phyloP scores from a whole-genome alignment of 805 yeast genomes.

The Wickerhamiella sorbophila region DNA sequence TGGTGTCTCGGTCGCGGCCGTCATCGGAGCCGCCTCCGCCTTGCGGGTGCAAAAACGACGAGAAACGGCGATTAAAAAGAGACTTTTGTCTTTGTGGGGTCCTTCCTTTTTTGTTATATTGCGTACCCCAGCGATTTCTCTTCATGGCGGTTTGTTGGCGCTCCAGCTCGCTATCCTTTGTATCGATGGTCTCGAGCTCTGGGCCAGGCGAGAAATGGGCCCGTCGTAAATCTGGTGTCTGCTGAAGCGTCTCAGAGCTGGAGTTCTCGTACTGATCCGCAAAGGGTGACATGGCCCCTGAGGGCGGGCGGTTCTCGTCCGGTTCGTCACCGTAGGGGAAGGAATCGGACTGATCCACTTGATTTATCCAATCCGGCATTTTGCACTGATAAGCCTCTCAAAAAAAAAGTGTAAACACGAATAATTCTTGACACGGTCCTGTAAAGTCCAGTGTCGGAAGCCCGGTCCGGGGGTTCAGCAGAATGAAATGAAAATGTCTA shows the following conservation, averaged over 20 bases:
- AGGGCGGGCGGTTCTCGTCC: slow-evolving; percentile 4
- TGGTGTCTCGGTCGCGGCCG: neutral
- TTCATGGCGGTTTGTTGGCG: slow-evolving; percentile 7
- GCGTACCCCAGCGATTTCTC: slow-evolving; percentile 5
- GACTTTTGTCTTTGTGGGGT: neutral
- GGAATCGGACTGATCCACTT: slow-evolving; percentile 11
- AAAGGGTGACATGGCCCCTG: slow-evolving; percentile 13
- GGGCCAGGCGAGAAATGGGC: neutral
- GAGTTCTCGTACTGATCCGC: slow-evolving; percentile 14
- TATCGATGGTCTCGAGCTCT: neutral
- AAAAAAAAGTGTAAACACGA: neutral
- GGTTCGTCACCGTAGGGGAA: slow-evolving; percentile 2
- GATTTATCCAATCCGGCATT: slow-evolving; percentile 2
- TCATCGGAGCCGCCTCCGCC: neutral
- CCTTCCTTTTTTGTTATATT: neutral
- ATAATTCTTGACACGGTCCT: neutral
- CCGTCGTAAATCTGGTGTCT: neutral
- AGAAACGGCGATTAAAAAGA: neutral
- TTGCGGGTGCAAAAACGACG: neutral
- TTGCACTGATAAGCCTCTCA: neutral
- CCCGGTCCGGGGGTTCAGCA: too few species aligned
- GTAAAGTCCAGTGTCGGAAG: too few species aligned
- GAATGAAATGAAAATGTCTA: too few species aligned
- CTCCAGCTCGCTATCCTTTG: neutral
- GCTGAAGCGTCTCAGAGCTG: slow-evolving; percentile 1